These are phyloP conservation scores for Pseudocercospora vitis DNA, from an alignment of 2,329 filamentous ascomycete genomes.

Conservation along the genomic window DNA sequence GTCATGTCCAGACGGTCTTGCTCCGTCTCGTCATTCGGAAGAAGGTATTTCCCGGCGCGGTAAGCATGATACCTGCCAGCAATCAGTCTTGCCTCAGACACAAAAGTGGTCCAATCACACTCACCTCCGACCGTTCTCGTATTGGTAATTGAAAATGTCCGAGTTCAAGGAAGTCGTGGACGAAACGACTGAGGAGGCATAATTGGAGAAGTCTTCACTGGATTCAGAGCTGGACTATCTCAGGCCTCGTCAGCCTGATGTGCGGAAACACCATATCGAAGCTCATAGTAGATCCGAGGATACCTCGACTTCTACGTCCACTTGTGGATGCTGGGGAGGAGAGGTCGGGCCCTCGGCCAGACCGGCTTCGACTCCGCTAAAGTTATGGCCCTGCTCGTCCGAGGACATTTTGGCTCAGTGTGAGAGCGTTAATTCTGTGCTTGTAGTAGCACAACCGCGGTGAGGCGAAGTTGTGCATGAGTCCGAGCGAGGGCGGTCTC, in stretches of 20 bases:
- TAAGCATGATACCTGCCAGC: conserved; percentile 37
- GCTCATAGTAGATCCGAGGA: background rate
- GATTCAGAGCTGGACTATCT: background rate
- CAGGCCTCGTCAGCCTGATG: background rate
- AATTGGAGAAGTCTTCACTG: background rate
- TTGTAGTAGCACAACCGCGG: too few species aligned
- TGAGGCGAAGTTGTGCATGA: too few species aligned
- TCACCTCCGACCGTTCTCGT: conserved; percentile 39
- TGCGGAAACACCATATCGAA: background rate
- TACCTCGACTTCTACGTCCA: background rate
- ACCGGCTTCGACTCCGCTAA: background rate
- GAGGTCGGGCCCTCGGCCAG: background rate
- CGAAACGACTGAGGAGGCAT: background rate
- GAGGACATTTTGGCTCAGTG: background rate
- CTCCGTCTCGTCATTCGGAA: conserved; percentile 38
- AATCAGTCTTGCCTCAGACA: too few species aligned
- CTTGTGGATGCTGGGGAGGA: background rate
- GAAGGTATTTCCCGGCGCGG: conserved; percentile 33
- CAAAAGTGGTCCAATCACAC: too few species aligned
- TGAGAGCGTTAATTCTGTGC: too few species aligned
- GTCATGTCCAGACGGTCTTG: conserved; percentile 43
- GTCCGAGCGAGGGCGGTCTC: too few species aligned
- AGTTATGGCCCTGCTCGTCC: background rate
- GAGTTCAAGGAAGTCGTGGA: conserved; percentile 15
- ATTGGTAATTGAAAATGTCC: conserved; percentile 28